Evolutionary conservation across 345 rosid genomes (phyloP), one percentile per base, ranked within the genome.

Genomic region (Aquilaria malaccensis): DNA sequence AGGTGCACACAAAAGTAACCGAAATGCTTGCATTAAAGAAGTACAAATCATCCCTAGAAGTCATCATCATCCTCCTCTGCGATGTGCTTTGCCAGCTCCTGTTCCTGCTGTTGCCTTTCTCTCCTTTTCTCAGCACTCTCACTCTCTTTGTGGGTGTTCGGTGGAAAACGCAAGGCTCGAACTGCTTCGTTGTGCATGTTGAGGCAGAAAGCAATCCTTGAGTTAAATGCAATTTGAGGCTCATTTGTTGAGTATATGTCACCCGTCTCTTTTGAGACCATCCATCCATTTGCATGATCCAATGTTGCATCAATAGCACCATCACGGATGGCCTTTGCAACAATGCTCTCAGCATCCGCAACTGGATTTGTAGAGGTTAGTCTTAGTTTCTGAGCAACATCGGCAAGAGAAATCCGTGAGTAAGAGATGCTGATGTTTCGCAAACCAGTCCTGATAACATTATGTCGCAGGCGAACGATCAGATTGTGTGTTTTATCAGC

Each of bases 61-160:
- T 85, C 92, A 46, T 85, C 94, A n/a, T 91, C 96, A 5, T 91
- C 98, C 65, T 91, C 90, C 79, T 91, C 96, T 0, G 90, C 91
- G 62, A 91, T 85, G 76, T 86, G 87, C 70, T 88, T 83, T 1
- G 96, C 92, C 1, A 92, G 92, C 72, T 92, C 96, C 60, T 91
- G 85, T 54, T 88, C 93, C 62, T 87, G 95, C 71, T 89, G 95
- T 7, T 82, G 89, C 78, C 85, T 82, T 69, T 84, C 89, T 33
- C 97, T 86, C 70, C 89, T 83, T 73, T 91, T 84, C 76, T 85
- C 96, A 1, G 86, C 93, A 49, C 88, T 84, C 50, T 87, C 96
- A 56, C 87, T 89, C 79, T 83, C 97, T 79, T 78, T 81, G 60
- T 81, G 91, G 0, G 96, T 81, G 54, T 85, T 81, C 4, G 91